These are phyloP conservation scores for Macrolepiota albuminosa DNA, from an alignment of 768 basidiomycete genomes.

Conservation along the genomic window DNA sequence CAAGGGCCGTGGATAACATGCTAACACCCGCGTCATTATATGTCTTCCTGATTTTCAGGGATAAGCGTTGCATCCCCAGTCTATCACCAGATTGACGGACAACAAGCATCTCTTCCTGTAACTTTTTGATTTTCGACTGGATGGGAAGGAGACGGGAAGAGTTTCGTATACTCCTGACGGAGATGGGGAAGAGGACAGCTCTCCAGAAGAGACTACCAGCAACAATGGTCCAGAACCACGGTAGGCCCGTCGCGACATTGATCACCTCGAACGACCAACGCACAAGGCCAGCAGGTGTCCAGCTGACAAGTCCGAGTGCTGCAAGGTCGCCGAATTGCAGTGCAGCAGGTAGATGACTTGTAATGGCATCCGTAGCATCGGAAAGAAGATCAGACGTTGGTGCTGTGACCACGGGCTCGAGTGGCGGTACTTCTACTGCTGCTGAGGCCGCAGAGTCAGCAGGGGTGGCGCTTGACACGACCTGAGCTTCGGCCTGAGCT, in stretches of 20 bases:
- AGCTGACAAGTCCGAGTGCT: constrained; percentile 56
- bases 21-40: constrained; percentile 65
- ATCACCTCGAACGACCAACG: constrained; percentile 62
- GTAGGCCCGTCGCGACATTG: constrained; percentile 64
- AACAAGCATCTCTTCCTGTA: constrained; percentile 40
- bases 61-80: constrained; percentile 48
- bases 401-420: neutral
- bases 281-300: constrained; percentile 62
- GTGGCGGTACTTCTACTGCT: neutral
- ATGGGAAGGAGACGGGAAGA: constrained; percentile 56
- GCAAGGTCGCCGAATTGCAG: constrained; percentile 72
- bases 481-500: constrained; percentile 10
- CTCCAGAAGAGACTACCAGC: constrained; percentile 60
- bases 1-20: constrained; percentile 47
- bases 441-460: constrained; percentile 1
- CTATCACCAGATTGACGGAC: constrained; percentile 30
- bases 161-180: constrained; percentile 52
- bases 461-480: constrained; percentile 4
- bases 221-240: constrained; percentile 85
- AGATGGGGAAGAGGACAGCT: constrained; percentile 53
- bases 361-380: constrained; percentile 20
- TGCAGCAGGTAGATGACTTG: constrained; percentile 33
- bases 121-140: constrained; percentile 43
- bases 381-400: constrained; percentile 6
- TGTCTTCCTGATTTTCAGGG: constrained; percentile 48